phyloP scores from a whole-genome alignment of 2,329 filamentous ascomycete genomes.

The Colletotrichum aenigma region DNA sequence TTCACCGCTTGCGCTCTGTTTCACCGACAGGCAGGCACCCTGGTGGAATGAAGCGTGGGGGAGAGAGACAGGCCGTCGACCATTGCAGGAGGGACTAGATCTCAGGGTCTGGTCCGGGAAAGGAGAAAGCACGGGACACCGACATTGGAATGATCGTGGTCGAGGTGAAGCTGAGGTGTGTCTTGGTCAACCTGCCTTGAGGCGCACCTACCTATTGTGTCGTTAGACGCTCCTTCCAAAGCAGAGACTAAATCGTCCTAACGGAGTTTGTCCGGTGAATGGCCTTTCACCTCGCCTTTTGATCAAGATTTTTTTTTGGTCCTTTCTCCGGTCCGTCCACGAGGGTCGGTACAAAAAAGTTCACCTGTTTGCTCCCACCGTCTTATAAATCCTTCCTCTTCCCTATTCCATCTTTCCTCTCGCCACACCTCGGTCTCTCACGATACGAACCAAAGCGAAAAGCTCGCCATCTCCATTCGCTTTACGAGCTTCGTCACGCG shows the following conservation, averaged over 20 bases:
- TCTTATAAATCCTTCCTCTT: slow-evolving; percentile 5
- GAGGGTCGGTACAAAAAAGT: background rate
- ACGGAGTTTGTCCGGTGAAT: background rate
- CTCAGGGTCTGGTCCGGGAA: background rate
- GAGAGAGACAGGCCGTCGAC: background rate
- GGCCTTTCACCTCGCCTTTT: background rate
- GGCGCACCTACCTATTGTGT: background rate
- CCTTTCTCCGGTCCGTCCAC: background rate
- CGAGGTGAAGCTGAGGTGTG: background rate
- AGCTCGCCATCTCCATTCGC: background rate
- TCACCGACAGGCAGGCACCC: slow-evolving; percentile 12
- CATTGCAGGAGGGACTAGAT: background rate
- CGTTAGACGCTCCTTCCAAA: background rate
- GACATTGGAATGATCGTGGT: background rate
- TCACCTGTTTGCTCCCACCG: background rate
- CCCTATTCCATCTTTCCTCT: background rate
- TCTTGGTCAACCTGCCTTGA: background rate
- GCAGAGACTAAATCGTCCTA: background rate
- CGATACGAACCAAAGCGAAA: background rate
- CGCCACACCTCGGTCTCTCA: background rate
- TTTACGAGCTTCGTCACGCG: background rate
- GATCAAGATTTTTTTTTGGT: background rate
- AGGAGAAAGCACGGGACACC: background rate
- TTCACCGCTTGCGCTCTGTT: slow-evolving; percentile 18
- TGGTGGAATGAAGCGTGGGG: slow-evolving; percentile 6